A percentile compares a stretch with the other conserved stretches of the same genome.
Conservation (phyloP, 192 early-diverging fungal species). For the Piromyces sp. region DNA sequence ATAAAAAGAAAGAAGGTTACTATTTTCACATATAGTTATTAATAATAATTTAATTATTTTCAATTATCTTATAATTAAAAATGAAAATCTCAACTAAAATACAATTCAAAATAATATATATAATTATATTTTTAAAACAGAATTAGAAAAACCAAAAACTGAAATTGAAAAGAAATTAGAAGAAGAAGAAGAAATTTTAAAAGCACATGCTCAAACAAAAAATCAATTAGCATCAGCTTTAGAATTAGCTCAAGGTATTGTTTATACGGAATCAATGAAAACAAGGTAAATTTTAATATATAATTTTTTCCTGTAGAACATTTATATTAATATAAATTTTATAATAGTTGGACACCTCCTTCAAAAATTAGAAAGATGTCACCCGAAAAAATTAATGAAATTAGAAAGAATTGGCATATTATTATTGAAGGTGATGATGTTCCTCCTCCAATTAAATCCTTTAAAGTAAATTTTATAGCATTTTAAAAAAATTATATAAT, state of each 20-base stretch:
- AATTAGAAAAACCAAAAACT: conserved; percentile 27
- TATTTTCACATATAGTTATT: background rate
- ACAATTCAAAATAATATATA: too few relatives aligned
- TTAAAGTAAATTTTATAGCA: conserved; percentile 26
- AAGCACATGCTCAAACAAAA: conserved; percentile 49
- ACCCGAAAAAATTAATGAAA: conserved; percentile 21
- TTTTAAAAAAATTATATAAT: too few relatives aligned
- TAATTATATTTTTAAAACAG: background rate
- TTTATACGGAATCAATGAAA: conserved; percentile 70
- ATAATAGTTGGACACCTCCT: conserved; percentile 57
- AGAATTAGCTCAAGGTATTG: conserved; percentile 71
- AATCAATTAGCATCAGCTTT: conserved; percentile 68
- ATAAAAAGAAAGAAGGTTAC: conserved; percentile 35
- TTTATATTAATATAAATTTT: background rate
- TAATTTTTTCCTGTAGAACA: background rate
- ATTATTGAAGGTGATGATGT: conserved; percentile 69
- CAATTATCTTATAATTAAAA: too few relatives aligned
- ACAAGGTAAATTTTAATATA: conserved; percentile 23
- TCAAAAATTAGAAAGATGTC: conserved; percentile 43
- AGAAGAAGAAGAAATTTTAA: conserved; percentile 62
- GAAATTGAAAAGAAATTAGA: conserved; percentile 67
- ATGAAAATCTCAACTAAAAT: too few relatives aligned
- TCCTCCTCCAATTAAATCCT: conserved; percentile 67
- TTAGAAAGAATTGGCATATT: conserved; percentile 77
- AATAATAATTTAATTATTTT: too few relatives aligned